Evolutionary conservation across 176 grass and related monocot species (phyloP).

Genomic region (Canna indica): DNA sequence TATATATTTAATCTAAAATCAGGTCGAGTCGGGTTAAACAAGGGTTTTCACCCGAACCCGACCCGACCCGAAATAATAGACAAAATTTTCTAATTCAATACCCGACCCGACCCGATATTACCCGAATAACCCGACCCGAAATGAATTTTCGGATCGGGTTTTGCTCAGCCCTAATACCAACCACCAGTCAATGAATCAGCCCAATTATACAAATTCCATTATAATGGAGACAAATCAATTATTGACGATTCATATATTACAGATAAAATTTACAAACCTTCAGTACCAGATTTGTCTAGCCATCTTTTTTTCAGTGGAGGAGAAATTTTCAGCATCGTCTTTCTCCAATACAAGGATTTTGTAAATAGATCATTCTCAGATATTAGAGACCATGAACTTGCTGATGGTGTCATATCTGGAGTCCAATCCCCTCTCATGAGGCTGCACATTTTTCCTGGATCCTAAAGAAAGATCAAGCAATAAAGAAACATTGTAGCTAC

Average conservation of each 20-base stretch:
- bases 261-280: constrained; percentile 23
- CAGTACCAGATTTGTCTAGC: constrained; percentile 15
- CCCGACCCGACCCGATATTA: too few relatives aligned
- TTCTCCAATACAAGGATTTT: constrained; percentile 20
- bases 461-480: constrained; percentile 29
- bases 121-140: too few relatives aligned
- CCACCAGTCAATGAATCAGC: too few relatives aligned
- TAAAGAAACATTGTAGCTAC: constrained; percentile 2
- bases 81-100: too few relatives aligned
- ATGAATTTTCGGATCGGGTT: too few relatives aligned
- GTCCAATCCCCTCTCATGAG: constrained; percentile 15
- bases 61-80: too few relatives aligned
- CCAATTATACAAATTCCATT: not conserved
- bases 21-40: too few relatives aligned
- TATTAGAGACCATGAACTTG: not conserved
- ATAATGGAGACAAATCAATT: not conserved
- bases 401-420: constrained; percentile 4
- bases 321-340: constrained; percentile 20
- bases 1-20: too few relatives aligned
- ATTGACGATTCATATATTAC: not conserved
- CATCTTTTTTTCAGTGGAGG: constrained; percentile 13
- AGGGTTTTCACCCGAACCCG: too few relatives aligned
- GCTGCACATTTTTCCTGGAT: constrained; percentile 27
- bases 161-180: too few relatives aligned
- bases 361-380: not conserved